Conservation (phyloP, 208 protist genomes). For the Leishmania tarentolae region DNA sequence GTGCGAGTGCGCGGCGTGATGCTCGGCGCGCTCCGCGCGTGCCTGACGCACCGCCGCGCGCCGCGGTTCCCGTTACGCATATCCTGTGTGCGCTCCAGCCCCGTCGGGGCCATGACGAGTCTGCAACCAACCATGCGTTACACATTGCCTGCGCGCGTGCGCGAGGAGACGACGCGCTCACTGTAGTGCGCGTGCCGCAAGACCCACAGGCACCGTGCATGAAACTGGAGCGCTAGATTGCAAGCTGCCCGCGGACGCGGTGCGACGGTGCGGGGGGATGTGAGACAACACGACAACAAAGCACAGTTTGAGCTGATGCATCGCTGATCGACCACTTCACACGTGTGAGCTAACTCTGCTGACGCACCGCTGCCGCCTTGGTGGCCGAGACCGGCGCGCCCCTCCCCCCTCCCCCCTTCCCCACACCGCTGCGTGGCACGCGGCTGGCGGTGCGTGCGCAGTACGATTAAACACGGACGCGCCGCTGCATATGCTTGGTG, state of each 20-base stretch:
- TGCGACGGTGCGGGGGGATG: constrained; percentile 16
- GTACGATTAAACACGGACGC: constrained; percentile 32
- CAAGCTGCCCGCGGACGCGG: not conserved
- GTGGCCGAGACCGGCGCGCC: not conserved
- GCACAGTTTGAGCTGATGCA: too few species aligned
- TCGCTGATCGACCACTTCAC: too few species aligned
- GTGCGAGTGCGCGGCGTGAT: constrained; percentile 19
- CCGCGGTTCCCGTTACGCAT: constrained; percentile 29
- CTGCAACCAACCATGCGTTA: constrained; percentile 31
- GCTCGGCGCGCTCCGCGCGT: constrained; percentile 19
- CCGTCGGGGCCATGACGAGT: constrained; percentile 34
- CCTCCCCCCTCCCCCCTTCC: not conserved
- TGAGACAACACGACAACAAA: constrained; percentile 4
- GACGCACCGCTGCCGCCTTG: constrained; percentile 1
- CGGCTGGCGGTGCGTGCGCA: not conserved
- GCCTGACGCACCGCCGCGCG: constrained; percentile 22
- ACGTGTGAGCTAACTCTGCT: constrained; percentile 20
- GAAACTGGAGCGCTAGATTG: constrained; percentile 23
- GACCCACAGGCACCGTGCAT: constrained; percentile 24
- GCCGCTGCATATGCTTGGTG: constrained; percentile 22
- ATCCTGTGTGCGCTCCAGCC: constrained; percentile 34
- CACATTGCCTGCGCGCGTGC: constrained; percentile 1
- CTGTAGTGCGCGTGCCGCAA: constrained; percentile 29
- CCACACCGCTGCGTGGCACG: not conserved
- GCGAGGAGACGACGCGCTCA: constrained; percentile 8